phyloP scores from a whole-genome alignment of 345 rosid genomes.

The Citropsis articulata region DNA sequence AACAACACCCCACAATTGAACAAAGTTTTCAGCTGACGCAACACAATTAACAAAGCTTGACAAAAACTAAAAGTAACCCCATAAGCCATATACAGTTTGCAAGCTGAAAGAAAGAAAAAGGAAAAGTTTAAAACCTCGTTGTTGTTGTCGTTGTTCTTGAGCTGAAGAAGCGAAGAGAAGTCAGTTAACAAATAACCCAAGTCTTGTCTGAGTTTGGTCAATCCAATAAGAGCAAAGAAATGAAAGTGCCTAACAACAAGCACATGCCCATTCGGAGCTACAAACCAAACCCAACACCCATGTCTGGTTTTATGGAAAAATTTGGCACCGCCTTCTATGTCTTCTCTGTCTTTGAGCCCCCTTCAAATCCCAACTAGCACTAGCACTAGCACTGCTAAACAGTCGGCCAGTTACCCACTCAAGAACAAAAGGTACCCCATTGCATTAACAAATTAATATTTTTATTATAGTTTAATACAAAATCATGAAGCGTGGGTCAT shows the following conservation, averaged over 20 bases:
- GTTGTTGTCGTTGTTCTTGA: background rate
- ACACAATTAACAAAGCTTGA: background rate
- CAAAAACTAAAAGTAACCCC: background rate
- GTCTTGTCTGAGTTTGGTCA: background rate
- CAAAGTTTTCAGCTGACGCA: background rate
- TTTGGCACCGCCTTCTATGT: background rate
- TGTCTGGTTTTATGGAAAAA: background rate
- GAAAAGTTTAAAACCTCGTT: constrained; percentile 6
- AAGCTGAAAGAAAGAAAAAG: background rate
- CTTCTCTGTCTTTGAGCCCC: background rate
- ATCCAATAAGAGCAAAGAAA: background rate
- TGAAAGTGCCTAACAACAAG: background rate
- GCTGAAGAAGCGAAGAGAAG: background rate
- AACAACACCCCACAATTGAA: background rate
- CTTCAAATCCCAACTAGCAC: background rate
- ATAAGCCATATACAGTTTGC: background rate
- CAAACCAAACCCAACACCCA: background rate
- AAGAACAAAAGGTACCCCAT: background rate
- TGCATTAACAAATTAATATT: background rate
- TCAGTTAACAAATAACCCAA: background rate
- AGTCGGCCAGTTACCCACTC: background rate
- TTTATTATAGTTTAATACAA: background rate
- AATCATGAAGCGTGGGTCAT: background rate
- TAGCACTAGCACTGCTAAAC: background rate
- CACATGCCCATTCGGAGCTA: background rate